Evolutionary conservation across 805 yeast species (phyloP).

Genomic region (Suhomyces sp.): DNA sequence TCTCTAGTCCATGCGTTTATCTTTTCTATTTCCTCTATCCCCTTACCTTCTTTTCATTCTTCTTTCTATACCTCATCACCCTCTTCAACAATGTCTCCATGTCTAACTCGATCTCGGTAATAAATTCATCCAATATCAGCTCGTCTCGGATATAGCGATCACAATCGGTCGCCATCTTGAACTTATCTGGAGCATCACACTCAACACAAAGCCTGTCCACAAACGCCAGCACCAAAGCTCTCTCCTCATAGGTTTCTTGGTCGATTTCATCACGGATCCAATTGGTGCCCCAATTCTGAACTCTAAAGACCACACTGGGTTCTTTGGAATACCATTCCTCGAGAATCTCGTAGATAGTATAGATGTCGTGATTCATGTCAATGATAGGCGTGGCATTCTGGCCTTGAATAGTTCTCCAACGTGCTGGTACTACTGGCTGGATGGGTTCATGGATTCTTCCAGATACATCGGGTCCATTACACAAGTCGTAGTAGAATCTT

Average conservation of each 20-base stretch:
- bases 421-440: too few species aligned
- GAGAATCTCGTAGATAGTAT: constrained; percentile 12
- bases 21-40: too few species aligned
- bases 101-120: constrained; percentile 16
- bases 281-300: constrained; percentile 13
- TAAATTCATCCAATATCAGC: constrained; percentile 15
- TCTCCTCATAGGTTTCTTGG: constrained; percentile 12
- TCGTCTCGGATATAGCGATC: constrained; percentile 14
- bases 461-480: constrained; percentile 2
- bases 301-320: constrained; percentile 11
- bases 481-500: constrained; percentile 4
- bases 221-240: constrained; percentile 11
- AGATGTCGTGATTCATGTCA: constrained; percentile 15
- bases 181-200: constrained; percentile 9
- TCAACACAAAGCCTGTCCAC: constrained; percentile 11
- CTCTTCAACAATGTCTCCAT: constrained; percentile 12
- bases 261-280: constrained; percentile 17
- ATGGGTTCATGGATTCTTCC: constrained; percentile 6
- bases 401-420: not conserved
- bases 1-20: too few species aligned
- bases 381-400: constrained; percentile 3
- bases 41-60: not conserved
- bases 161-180: constrained; percentile 11
- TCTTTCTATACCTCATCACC: constrained; percentile 10
- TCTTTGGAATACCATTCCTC: constrained; percentile 15